Evolutionary conservation across 2,329 filamentous ascomycete species (phyloP).

Genomic region (Paraphaeosphaeria sporulosa): DNA sequence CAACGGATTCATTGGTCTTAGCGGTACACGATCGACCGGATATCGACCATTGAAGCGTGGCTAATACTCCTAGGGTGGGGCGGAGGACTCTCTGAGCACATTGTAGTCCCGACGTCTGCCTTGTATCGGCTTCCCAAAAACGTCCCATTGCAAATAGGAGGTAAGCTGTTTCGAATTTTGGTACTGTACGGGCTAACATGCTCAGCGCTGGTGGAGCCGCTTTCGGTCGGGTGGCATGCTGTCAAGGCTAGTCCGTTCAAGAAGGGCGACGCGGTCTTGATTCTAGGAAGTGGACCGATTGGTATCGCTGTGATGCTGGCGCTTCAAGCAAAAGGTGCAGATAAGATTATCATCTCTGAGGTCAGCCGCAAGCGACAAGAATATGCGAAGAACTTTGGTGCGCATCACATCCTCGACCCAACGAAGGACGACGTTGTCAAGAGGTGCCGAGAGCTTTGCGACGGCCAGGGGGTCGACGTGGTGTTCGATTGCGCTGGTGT

Average conservation of each 20-base stretch:
- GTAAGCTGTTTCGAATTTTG: conserved; percentile 25
- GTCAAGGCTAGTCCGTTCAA: conserved; percentile 60
- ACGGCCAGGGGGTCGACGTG: conserved; percentile 57
- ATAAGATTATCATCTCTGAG: conserved; percentile 63
- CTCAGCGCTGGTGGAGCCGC: conserved; percentile 60
- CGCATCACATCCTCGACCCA: conserved; percentile 61
- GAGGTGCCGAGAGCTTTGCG: conserved; percentile 53
- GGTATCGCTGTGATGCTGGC: conserved; percentile 55
- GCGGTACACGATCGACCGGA: conserved; percentile 40
- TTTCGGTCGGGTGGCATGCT: conserved; percentile 65
- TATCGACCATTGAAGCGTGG: neutral
- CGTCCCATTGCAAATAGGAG: conserved; percentile 59
- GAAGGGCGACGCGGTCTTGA: conserved; percentile 54
- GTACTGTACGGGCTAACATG: neutral
- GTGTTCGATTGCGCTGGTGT: conserved; percentile 63
- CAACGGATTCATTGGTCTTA: conserved; percentile 62
- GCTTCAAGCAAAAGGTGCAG: conserved; percentile 53
- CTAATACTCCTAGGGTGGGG: conserved; percentile 53
- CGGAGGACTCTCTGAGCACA: conserved; percentile 60
- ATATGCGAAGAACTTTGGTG: conserved; percentile 61
- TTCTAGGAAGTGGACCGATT: conserved; percentile 53
- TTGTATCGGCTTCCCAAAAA: conserved; percentile 60
- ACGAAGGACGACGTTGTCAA: conserved; percentile 57
- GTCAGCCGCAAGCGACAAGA: conserved; percentile 56
- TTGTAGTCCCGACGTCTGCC: conserved; percentile 58